Conservation (phyloP, 371 early-diverging fungal species). For the Rhizopus delemar region DNA sequence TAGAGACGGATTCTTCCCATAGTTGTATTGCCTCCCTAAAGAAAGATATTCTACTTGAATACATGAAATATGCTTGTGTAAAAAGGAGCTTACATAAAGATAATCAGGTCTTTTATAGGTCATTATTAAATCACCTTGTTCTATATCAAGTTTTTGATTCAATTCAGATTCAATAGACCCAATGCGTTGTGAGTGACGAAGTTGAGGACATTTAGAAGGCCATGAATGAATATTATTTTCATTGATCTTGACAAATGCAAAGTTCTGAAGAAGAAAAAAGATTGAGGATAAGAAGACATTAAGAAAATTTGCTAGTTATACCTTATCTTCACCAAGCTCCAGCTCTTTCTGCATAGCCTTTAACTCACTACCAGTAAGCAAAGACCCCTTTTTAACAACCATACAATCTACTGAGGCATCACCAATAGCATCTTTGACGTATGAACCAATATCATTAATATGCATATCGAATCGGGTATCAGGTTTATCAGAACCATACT, state of each 20-base stretch:
- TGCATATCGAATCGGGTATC: conserved; percentile 81
- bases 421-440: conserved; percentile 27
- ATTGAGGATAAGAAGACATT: not conserved
- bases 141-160: conserved; percentile 39
- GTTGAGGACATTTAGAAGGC: conserved; percentile 48
- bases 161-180: conserved; percentile 19
- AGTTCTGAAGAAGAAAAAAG: conserved; percentile 16
- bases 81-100: conserved; percentile 46
- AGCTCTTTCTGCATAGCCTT: conserved; percentile 36
- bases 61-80: not conserved
- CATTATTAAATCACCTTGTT: conserved; percentile 63
- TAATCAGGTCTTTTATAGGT: conserved; percentile 59
- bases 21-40: conserved; percentile 73
- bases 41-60: not conserved
- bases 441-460: conserved; percentile 49
- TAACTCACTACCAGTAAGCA: conserved; percentile 39
- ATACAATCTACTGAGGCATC: conserved; percentile 43
- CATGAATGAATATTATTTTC: conserved; percentile 58
- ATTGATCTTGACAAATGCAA: conserved; percentile 59
- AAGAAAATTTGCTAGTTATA: conserved; percentile 2
- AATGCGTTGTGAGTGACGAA: conserved; percentile 34
- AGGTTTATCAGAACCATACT: conserved; percentile 92
- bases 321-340: conserved; percentile 34
- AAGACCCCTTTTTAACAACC: conserved; percentile 45
- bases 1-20: conserved; percentile 75